Conservation (phyloP, 345 rosid species). For the Balakata baccata region DNA sequence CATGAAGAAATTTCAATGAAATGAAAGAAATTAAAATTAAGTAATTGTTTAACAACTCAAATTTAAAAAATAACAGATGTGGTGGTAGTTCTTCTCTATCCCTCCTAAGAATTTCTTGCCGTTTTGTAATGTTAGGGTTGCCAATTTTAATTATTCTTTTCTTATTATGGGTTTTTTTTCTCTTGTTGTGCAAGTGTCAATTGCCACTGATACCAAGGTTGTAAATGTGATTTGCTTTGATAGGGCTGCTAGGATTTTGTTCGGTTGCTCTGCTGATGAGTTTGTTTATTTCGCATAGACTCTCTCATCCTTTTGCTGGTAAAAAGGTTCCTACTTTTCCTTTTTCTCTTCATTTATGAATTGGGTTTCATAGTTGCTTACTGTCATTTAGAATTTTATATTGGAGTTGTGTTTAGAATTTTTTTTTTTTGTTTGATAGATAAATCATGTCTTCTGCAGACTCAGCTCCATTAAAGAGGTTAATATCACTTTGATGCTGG, state of each 20-base stretch:
- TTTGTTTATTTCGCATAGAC: slow-evolving; percentile 58
- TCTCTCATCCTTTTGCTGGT: slow-evolving; percentile 72
- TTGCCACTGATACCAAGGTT: slow-evolving; percentile 61
- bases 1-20: no score
- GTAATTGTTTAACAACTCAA: no score
- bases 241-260: slow-evolving; percentile 63
- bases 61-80: no score
- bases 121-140: background rate
- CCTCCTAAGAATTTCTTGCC: slow-evolving; percentile 21
- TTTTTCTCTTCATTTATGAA: background rate
- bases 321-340: background rate
- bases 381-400: background rate
- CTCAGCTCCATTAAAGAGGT: no score
- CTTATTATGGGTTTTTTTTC: background rate
- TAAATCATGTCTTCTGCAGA: no score
- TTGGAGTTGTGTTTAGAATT: no score
- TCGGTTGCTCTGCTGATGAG: slow-evolving; percentile 81
- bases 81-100: no score
- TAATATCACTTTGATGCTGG: no score
- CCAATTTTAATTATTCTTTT: background rate
- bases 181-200: slow-evolving; percentile 51
- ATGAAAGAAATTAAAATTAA: no score
- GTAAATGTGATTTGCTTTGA: slow-evolving; percentile 72
- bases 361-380: background rate
- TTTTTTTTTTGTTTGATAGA: no score